A percentile compares a stretch with the other conserved stretches of the same genome.
Conservation (phyloP, 257 asterid species). For the Nicotiana sylvestris region DNA sequence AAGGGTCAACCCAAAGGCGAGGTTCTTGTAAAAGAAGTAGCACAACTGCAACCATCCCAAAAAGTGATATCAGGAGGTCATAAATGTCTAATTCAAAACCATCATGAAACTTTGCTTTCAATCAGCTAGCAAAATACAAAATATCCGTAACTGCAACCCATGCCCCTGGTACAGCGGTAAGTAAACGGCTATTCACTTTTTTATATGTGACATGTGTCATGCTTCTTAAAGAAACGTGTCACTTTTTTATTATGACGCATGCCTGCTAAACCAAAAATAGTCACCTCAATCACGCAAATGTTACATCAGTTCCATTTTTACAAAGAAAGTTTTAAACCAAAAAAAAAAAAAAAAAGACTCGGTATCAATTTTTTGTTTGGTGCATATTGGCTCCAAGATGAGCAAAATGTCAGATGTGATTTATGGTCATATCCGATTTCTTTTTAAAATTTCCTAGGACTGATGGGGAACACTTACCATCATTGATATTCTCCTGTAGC, state of each 20-base stretch:
- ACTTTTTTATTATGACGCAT: neutral
- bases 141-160: too few relatives aligned
- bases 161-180: too few relatives aligned
- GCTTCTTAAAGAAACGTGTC: neutral
- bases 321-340: neutral
- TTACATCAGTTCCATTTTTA: neutral
- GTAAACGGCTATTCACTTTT: neutral
- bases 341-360: neutral
- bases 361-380: neutral
- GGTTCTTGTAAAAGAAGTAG: constrained; percentile 95
- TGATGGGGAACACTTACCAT: constrained; percentile 46
- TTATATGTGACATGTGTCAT: neutral
- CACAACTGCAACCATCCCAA: constrained; percentile 60
- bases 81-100: neutral
- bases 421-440: neutral
- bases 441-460: neutral
- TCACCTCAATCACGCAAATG: constrained; percentile 5
- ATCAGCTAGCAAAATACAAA: too few relatives aligned
- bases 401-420: neutral
- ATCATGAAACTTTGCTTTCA: neutral
- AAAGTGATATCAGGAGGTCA: constrained; percentile 2
- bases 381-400: neutral
- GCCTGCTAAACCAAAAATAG: neutral
- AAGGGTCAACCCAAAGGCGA: constrained; percentile 88
- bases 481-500: constrained; percentile 91